Percentiles rank a stretch among this genome's conserved stretches.
phyloP scores from a whole-genome alignment of 768 basidiomycete genomes.

The Epithele typhae region DNA sequence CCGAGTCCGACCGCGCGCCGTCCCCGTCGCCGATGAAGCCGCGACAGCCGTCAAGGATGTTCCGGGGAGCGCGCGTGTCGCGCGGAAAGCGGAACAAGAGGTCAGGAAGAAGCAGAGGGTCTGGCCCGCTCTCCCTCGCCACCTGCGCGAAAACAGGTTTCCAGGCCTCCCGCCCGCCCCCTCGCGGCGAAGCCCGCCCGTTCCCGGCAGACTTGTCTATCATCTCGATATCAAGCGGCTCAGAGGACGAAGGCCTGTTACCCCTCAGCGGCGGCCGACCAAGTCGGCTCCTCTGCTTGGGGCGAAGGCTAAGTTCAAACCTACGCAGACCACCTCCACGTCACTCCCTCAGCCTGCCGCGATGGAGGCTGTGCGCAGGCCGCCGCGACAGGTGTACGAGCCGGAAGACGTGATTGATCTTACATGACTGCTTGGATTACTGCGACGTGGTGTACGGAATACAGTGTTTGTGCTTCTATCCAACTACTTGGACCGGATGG shows the following conservation, averaged over 20 bases:
- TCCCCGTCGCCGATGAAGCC: constrained; percentile 22
- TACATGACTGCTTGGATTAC: constrained; percentile 25
- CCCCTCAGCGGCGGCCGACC: not conserved
- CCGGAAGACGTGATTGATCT: constrained; percentile 37
- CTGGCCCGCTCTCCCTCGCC: no score
- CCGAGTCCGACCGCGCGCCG: constrained; percentile 11
- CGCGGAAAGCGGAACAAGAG: no score
- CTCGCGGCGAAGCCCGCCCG: no score
- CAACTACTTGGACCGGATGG: constrained; percentile 7
- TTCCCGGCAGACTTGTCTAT: constrained; percentile 18
- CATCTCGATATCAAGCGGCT: constrained; percentile 39
- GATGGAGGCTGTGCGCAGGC: no score
- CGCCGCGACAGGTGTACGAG: constrained; percentile 13
- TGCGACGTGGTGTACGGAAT: constrained; percentile 2
- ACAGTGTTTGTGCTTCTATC: constrained; percentile 11
- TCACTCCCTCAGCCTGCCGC: no score
- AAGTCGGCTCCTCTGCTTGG: constrained; percentile 18
- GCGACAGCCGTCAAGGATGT: not conserved
- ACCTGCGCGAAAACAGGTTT: no score
- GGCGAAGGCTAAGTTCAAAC: constrained; percentile 18
- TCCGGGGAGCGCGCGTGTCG: no score
- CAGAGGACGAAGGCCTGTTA: constrained; percentile 22
- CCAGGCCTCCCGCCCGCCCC: no score
- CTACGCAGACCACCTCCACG: no score
- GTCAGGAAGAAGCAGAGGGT: no score